Percentiles rank a stretch among this genome's conserved stretches.
Conservation (phyloP, 2,329 filamentous ascomycete genomes). For the Leptographium galeiforme region DNA sequence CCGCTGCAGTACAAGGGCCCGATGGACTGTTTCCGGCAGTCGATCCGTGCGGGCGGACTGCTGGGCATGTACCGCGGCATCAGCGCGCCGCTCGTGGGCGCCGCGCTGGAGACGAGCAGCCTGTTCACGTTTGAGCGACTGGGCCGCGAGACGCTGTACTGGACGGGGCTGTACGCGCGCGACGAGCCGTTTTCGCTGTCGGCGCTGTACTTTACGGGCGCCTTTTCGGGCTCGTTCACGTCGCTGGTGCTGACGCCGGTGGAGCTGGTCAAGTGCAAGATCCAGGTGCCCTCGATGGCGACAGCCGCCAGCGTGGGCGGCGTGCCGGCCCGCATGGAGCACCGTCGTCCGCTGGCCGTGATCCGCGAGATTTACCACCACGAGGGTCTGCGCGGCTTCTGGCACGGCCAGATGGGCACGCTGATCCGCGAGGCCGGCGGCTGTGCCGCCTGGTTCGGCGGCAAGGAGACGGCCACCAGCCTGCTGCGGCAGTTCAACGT, state of each 20-base stretch:
- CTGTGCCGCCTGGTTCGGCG: slow-evolving; percentile 88
- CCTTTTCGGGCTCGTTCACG: slow-evolving; percentile 76
- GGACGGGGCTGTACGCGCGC: slow-evolving; percentile 31
- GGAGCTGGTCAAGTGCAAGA: slow-evolving; percentile 96
- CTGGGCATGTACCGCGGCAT: slow-evolving; percentile 81
- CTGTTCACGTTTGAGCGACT: slow-evolving; percentile 84
- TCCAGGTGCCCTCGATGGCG: slow-evolving; percentile 63
- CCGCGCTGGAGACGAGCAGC: slow-evolving; percentile 82
- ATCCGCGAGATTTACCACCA: slow-evolving; percentile 70
- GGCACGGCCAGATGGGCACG: slow-evolving; percentile 89
- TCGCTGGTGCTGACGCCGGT: slow-evolving; percentile 87
- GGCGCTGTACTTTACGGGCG: slow-evolving; percentile 67
- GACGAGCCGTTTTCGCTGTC: slow-evolving; percentile 56
- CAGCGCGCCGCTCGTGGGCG: slow-evolving; percentile 77
- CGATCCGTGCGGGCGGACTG: slow-evolving; percentile 65
- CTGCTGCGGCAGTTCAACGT: slow-evolving; percentile 51
- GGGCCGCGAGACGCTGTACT: slow-evolving; percentile 52
- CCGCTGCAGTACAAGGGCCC: slow-evolving; percentile 76
- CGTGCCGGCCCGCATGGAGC: slow-evolving; percentile 12
- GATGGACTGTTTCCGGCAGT: slow-evolving; percentile 85
- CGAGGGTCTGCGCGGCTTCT: slow-evolving; percentile 76
- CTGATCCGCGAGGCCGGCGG: slow-evolving; percentile 89
- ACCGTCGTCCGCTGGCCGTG: slow-evolving; percentile 49
- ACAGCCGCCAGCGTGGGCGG: slow-evolving; percentile 24
- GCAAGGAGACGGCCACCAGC: slow-evolving; percentile 67